phyloP scores from a whole-genome alignment of 116 monocot genomes.

The Cymodocea nodosa region DNA sequence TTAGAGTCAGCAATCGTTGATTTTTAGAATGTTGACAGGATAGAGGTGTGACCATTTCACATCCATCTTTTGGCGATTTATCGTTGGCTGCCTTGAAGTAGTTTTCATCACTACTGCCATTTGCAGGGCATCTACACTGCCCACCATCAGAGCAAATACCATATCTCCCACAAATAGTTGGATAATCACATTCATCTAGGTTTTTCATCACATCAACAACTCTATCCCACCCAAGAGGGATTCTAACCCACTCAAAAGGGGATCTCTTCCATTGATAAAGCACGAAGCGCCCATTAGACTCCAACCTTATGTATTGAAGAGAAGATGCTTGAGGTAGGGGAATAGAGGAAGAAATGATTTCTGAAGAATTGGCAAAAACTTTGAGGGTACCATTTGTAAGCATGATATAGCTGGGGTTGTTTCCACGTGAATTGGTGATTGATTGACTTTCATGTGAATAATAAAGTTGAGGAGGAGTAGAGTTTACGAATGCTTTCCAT shows the following conservation, averaged over 20 bases:
- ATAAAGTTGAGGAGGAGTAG: no score
- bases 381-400: background rate
- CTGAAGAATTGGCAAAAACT: background rate
- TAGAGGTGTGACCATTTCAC: no score
- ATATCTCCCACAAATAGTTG: conserved; percentile 8
- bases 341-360: no score
- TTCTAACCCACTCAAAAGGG: no score
- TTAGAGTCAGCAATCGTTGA: no score
- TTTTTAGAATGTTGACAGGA: no score
- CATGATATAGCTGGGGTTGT: background rate
- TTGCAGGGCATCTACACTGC: no score
- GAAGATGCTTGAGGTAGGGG: background rate
- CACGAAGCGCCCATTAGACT: background rate
- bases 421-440: background rate
- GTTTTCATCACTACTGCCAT: no score
- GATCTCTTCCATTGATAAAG: background rate
- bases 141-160: background rate
- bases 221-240: background rate
- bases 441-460: background rate
- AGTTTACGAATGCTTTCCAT: background rate
- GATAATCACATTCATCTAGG: no score
- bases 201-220: no score
- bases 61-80: no score
- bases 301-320: conserved; percentile 5
- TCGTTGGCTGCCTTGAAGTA: no score